These are phyloP conservation scores for Penicillium silybi DNA, from an alignment of 495 filamentous ascomycete genomes.

Conservation along the genomic window DNA sequence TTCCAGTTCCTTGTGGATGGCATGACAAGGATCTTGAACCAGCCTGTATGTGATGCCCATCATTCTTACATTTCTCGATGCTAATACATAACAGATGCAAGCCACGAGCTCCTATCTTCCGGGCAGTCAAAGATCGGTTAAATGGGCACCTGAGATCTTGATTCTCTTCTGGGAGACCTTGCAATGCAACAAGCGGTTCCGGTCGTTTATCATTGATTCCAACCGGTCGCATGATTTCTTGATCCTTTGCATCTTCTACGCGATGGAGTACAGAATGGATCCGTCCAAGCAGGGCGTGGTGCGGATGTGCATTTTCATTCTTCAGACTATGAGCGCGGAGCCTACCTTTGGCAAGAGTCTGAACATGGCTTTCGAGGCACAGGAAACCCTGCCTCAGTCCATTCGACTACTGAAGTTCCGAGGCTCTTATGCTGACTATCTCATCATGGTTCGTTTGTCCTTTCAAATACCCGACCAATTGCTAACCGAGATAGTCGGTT, in stretches of 20 bases:
- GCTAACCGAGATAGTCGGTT: slow-evolving; percentile 66
- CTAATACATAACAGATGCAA: slow-evolving; percentile 56
- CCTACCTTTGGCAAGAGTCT: slow-evolving; percentile 85
- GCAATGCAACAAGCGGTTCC: slow-evolving; percentile 96
- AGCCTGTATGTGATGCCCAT: slow-evolving; percentile 54
- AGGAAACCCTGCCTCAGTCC: slow-evolving; percentile 77
- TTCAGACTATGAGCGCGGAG: slow-evolving; percentile 94
- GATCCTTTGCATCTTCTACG: slow-evolving; percentile 87
- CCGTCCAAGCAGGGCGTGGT: slow-evolving; percentile 87
- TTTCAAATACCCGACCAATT: neutral
- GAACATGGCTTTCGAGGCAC: slow-evolving; percentile 84
- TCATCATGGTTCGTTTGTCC: slow-evolving; percentile 63
- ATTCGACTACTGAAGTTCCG: slow-evolving; percentile 80
- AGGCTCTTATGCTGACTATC: slow-evolving; percentile 89
- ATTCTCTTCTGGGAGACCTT: slow-evolving; percentile 97
- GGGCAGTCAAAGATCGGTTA: slow-evolving; percentile 72
- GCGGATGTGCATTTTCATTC: slow-evolving; percentile 92
- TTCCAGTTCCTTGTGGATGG: slow-evolving; percentile 98
- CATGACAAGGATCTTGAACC: slow-evolving; percentile 89
- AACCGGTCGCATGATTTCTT: slow-evolving; percentile 91
- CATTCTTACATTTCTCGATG: neutral
- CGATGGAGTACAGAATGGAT: slow-evolving; percentile 80
- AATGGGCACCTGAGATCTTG: slow-evolving; percentile 93
- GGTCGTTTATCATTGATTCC: slow-evolving; percentile 95
- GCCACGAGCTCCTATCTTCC: slow-evolving; percentile 84